Percentiles rank a stretch among this genome's conserved stretches.
Conservation (phyloP, 371 early-diverging fungal genomes). For the Mortierella sp. region DNA sequence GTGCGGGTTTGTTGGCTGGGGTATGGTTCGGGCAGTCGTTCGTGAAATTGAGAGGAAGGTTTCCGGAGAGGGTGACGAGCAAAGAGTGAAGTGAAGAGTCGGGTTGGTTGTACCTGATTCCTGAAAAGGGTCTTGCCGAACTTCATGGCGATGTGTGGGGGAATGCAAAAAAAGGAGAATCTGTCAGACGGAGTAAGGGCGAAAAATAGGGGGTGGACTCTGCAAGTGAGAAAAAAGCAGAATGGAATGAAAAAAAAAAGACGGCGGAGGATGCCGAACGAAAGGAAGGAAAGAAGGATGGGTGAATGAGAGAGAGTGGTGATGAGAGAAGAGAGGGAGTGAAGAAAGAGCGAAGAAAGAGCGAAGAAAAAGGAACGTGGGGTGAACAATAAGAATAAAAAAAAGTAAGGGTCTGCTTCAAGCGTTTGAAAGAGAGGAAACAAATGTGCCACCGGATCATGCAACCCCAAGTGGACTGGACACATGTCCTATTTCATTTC, state of each 20-base stretch:
- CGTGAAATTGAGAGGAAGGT: background rate
- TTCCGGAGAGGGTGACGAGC: background rate
- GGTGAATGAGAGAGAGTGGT: background rate
- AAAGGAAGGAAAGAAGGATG: background rate
- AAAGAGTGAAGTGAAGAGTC: background rate
- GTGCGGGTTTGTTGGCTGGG: background rate
- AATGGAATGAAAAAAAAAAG: background rate
- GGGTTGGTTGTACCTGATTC: conserved; percentile 62
- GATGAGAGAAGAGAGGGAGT: background rate
- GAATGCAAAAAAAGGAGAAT: background rate
- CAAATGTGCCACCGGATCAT: too few species aligned
- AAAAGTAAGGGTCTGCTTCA: background rate
- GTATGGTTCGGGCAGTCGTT: background rate
- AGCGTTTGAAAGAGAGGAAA: background rate
- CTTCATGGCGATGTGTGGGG: conserved; percentile 65
- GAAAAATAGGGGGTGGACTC: background rate
- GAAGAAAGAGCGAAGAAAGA: background rate
- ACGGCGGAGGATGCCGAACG: background rate
- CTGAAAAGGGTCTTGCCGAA: conserved; percentile 76
- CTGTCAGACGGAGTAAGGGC: background rate
- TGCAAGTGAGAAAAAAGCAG: background rate
- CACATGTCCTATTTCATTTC: too few species aligned
- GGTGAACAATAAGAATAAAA: background rate
- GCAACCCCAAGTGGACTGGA: too few species aligned
- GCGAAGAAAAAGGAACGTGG: background rate